A percentile compares a stretch with the other conserved stretches of the same genome.
These are phyloP conservation scores for Scheffersomyces illinoinensis DNA, from an alignment of 1,139 yeast species.

Conservation along the genomic window DNA sequence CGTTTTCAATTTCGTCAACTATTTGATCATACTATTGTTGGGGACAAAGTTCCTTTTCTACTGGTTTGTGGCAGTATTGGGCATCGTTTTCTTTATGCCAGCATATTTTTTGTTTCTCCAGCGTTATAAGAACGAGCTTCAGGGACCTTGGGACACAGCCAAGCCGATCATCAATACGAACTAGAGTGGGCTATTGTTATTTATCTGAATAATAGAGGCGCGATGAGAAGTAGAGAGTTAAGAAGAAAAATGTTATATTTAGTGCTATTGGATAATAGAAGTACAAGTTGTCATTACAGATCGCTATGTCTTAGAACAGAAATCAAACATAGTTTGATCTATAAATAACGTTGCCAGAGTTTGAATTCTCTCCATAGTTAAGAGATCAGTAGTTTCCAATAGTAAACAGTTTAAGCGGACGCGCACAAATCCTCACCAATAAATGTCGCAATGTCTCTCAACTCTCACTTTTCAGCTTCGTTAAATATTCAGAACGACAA, in stretches of 20 bases:
- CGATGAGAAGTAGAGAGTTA: not conserved
- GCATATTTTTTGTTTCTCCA: slow-evolving; percentile 71
- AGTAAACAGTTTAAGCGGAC: not conserved
- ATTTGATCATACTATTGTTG: slow-evolving; percentile 29
- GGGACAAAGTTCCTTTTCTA: slow-evolving; percentile 42
- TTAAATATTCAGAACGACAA: not conserved
- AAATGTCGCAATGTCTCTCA: not conserved
- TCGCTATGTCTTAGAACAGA: not conserved
- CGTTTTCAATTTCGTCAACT: slow-evolving; percentile 21
- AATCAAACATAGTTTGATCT: not conserved
- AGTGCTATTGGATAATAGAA: too few species aligned
- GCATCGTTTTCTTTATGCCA: slow-evolving; percentile 63
- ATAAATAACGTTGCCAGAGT: not conserved
- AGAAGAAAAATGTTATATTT: not conserved
- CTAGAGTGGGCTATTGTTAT: not conserved
- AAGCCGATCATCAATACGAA: slow-evolving; percentile 48
- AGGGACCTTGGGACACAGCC: slow-evolving; percentile 95
- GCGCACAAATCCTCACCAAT: not conserved
- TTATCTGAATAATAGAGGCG: not conserved
- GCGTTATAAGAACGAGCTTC: slow-evolving; percentile 80
- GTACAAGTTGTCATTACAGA: too few species aligned
- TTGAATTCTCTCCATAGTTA: not conserved
- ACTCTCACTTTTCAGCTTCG: not conserved
- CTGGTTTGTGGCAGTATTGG: slow-evolving; percentile 52
- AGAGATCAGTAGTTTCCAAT: not conserved